Evolutionary conservation across 176 grass and related monocot genomes (phyloP).

Genomic region (Raddia distichophylla): DNA sequence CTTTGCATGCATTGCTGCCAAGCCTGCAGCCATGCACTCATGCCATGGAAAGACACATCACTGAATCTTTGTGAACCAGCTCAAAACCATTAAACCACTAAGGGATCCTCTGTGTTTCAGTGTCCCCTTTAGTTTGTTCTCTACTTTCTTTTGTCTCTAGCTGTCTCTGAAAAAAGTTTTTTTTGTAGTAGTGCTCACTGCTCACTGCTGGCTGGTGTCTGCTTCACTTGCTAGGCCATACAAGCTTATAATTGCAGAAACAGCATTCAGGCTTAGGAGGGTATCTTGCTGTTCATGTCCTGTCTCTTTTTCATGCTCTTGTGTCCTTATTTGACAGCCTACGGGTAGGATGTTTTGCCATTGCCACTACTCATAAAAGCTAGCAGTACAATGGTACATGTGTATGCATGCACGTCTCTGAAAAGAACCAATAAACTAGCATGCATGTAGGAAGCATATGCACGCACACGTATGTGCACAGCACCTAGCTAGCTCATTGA

Average conservation of each 20-base stretch:
- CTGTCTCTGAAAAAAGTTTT: slow-evolving; percentile 57
- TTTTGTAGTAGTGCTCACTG: slow-evolving; percentile 47
- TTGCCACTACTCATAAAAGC: slow-evolving; percentile 20
- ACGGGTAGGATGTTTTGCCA: slow-evolving; percentile 24
- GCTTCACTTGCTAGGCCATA: slow-evolving; percentile 48
- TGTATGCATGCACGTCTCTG: slow-evolving; percentile 56
- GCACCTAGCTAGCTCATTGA: slow-evolving; percentile 9
- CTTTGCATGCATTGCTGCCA: slow-evolving; percentile 43
- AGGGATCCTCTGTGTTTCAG: slow-evolving; percentile 58
- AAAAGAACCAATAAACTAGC: slow-evolving; percentile 51
- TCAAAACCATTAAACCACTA: slow-evolving; percentile 43
- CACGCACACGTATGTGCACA: slow-evolving; percentile 56
- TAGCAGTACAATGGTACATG: slow-evolving; percentile 36
- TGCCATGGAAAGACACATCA: slow-evolving; percentile 68
- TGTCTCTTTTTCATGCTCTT: slow-evolving; percentile 59
- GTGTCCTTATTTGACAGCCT: slow-evolving; percentile 50
- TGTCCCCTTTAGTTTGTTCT: slow-evolving; percentile 56
- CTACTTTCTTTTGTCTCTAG: slow-evolving; percentile 67
- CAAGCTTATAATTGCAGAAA: slow-evolving; percentile 52
- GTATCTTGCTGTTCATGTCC: slow-evolving; percentile 60
- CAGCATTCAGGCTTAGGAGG: slow-evolving; percentile 45
- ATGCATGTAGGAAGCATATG: slow-evolving; percentile 60
- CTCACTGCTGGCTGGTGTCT: slow-evolving; percentile 1
- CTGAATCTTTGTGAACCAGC: slow-evolving; percentile 50
- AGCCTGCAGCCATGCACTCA: slow-evolving; percentile 55